phyloP scores from a whole-genome alignment of 2,329 filamentous ascomycete species.

The Colletotrichum godetiae region DNA sequence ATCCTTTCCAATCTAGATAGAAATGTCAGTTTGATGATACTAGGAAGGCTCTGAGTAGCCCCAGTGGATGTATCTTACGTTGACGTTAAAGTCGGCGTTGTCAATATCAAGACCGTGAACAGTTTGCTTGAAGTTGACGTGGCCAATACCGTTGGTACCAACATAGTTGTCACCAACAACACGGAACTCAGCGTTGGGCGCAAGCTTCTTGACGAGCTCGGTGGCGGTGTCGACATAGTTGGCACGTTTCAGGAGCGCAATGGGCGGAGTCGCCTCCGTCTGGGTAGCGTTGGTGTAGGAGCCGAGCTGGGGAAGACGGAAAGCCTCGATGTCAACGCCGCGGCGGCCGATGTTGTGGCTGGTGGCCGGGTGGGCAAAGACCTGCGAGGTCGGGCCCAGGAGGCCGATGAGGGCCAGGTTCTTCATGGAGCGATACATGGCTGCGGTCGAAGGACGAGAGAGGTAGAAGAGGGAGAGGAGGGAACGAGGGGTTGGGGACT shows the following conservation, averaged over 20 bases:
- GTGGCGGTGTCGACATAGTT: slow-evolving; percentile 53
- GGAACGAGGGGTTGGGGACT: slow-evolving; percentile 12
- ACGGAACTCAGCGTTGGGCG: slow-evolving; percentile 53
- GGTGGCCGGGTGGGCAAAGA: slow-evolving; percentile 46
- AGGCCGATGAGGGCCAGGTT: slow-evolving; percentile 48
- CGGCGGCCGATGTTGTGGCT: slow-evolving; percentile 41
- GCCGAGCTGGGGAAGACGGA: slow-evolving; percentile 44
- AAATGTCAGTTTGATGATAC: neutral
- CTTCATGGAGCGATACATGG: slow-evolving; percentile 43
- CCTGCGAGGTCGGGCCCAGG: slow-evolving; percentile 45
- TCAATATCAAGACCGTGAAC: slow-evolving; percentile 64
- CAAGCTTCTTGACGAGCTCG: slow-evolving; percentile 48
- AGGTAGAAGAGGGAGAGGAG: neutral
- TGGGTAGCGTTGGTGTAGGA: slow-evolving; percentile 45
- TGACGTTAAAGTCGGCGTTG: slow-evolving; percentile 66
- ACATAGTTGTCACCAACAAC: slow-evolving; percentile 59
- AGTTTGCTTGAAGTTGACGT: slow-evolving; percentile 67
- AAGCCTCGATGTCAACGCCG: slow-evolving; percentile 47
- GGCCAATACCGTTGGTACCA: slow-evolving; percentile 60
- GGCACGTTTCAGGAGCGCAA: slow-evolving; percentile 44
- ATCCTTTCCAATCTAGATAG: slow-evolving; percentile 54
- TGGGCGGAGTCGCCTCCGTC: slow-evolving; percentile 38
- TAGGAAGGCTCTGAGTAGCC: neutral
- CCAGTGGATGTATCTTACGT: slow-evolving; percentile 51
- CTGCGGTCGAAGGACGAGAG: neutral